Evolutionary conservation across 192 early-diverging fungal species (phyloP).

Genomic region (Coemansia sp.): DNA sequence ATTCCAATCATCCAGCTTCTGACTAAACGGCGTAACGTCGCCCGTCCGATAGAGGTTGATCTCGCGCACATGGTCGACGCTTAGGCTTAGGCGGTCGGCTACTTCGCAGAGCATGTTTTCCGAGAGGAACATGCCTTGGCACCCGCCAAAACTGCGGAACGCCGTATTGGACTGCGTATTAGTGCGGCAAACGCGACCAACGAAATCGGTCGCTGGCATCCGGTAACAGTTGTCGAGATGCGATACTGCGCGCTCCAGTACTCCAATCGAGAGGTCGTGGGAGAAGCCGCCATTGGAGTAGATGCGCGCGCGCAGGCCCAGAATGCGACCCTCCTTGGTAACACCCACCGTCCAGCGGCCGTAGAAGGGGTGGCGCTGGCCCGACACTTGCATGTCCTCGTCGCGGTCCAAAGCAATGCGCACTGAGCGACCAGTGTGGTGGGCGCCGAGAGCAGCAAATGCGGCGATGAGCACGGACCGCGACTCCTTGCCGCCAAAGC

Average conservation of each 20-base stretch:
- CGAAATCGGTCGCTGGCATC: conserved; percentile 65
- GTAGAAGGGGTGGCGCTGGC: conserved; percentile 78
- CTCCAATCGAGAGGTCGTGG: conserved; percentile 62
- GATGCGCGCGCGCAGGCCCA: conserved; percentile 60
- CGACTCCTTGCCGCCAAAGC: conserved; percentile 80
- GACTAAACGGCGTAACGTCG: conserved; percentile 69
- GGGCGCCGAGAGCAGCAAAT: conserved; percentile 67
- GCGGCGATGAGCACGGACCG: conserved; percentile 66
- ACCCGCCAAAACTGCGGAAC: conserved; percentile 84
- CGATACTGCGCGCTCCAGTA: conserved; percentile 75
- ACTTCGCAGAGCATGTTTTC: conserved; percentile 78
- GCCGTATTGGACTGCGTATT: conserved; percentile 87
- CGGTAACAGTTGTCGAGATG: conserved; percentile 81
- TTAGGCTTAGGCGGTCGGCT: conserved; percentile 64
- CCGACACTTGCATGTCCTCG: conserved; percentile 77
- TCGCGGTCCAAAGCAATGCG: conserved; percentile 80
- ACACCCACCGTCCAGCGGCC: conserved; percentile 77
- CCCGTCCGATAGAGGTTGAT: conserved; percentile 72
- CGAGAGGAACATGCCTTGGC: conserved; percentile 81
- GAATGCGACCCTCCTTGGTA: conserved; percentile 63
- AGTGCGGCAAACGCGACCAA: conserved; percentile 74
- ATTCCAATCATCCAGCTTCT: conserved; percentile 64
- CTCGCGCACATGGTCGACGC: conserved; percentile 62
- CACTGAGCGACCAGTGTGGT: conserved; percentile 65
- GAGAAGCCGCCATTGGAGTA: conserved; percentile 69